Evolutionary conservation across 108 stramenopile genomes (phyloP), one percentile per base, ranked within the genome.

Genomic region (Skeletonema marinoi): DNA sequence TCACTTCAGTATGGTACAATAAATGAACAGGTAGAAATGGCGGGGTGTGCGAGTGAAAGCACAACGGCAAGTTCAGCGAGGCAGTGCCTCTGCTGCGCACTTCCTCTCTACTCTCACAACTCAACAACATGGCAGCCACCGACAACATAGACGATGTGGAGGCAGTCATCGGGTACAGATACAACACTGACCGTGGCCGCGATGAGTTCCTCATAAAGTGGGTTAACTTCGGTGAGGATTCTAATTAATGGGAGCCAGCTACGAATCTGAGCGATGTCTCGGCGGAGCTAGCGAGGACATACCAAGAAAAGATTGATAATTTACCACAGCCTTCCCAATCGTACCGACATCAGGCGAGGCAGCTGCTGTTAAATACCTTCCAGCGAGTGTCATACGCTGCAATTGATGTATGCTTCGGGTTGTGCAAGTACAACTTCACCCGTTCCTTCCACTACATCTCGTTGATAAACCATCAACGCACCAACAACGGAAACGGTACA

Each of bases 341-440:
- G 2, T 74, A 74, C 48, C 44, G 38, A 29, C 48, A 19, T 30
- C 42, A 74, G 44, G 60, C 73, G 63, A 58, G 42, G 44, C 41
- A 36, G n/a, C 46, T 73, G 21, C 44, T 74, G 32, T n/a, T 16
- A 14, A 74, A 74, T 30, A 32, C 33, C 32, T 74, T 74, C 19
- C 46, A 29, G 14, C 9, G 17, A 7, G 63, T 74, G 3, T 65
- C 73, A 30, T 60, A 19, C 39, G 63, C 12, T 3, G 73, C 73
- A 12, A 74, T 74, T 25, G 30, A 51, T 32, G 31, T 14, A 12
- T 29, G 58, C 62, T 65, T 74, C 16, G 0, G 14, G 14, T 1
- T 29, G 31, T 46, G 44, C 31, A 32, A 51, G 1, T 50, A 21
- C n/a, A 65, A 65, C 64, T 74, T 74, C 31, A 65, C 32, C 14